A percentile compares a stretch with the other conserved stretches of the same genome.
Conservation (phyloP, 176 grass and related monocot genomes). For the Stipa capillata region DNA sequence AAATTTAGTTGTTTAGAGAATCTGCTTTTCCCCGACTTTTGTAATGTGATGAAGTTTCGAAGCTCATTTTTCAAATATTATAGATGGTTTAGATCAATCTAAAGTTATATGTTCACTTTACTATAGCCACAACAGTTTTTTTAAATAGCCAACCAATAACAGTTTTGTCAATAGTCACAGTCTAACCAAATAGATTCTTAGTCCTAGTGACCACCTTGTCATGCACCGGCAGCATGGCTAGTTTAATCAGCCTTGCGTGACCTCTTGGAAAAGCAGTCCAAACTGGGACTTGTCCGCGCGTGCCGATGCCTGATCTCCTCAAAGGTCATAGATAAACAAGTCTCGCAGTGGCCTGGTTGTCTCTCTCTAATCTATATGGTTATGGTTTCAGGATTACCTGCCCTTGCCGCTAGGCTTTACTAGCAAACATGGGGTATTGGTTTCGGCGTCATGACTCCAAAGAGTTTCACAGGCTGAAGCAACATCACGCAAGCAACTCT, state of each 20-base stretch:
- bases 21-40: too few relatives aligned
- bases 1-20: too few relatives aligned
- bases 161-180: too few relatives aligned
- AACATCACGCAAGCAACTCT: neutral
- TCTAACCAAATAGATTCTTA: too few relatives aligned
- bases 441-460: neutral
- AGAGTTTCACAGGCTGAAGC: conserved; percentile 19
- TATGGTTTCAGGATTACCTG: neutral
- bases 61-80: too few relatives aligned
- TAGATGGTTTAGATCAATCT: too few relatives aligned
- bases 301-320: neutral
- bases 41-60: too few relatives aligned
- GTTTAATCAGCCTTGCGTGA: conserved; percentile 2
- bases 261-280: neutral
- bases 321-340: neutral
- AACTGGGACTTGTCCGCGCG: neutral
- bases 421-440: conserved; percentile 11
- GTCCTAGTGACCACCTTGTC: too few relatives aligned
- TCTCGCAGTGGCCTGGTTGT: neutral
- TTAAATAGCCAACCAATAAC: too few relatives aligned
- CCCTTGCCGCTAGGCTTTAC: neutral
- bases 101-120: too few relatives aligned
- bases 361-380: neutral
- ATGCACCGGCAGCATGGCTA: neutral
- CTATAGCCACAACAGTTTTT: too few relatives aligned